A percentile compares a stretch with the other conserved stretches of the same genome.
These are phyloP conservation scores for Sherardia arvensis DNA, from an alignment of 257 asterid species.

Conservation along the genomic window DNA sequence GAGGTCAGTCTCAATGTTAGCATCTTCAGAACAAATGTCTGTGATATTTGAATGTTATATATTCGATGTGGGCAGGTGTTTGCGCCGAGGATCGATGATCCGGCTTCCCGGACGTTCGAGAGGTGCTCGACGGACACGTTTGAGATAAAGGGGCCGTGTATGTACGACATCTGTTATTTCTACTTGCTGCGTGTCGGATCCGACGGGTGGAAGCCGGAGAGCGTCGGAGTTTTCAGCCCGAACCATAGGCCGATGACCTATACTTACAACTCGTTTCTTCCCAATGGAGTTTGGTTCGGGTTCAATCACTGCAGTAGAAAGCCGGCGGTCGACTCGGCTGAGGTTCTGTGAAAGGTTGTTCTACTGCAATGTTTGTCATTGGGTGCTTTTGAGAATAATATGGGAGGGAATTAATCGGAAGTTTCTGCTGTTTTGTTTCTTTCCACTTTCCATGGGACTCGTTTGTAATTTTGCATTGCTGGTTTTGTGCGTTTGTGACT, in stretches of 20 bases:
- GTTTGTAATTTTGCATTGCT: background rate
- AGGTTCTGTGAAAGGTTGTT: background rate
- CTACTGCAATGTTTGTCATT: background rate
- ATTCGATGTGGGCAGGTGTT: slow-evolving; percentile 21
- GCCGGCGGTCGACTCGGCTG: background rate
- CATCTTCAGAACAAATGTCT: background rate
- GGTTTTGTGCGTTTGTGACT: background rate
- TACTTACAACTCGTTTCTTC: slow-evolving; percentile 18
- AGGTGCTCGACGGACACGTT: slow-evolving; percentile 34
- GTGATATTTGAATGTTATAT: too few species aligned
- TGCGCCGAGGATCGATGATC: slow-evolving; percentile 29
- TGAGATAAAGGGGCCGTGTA: slow-evolving; percentile 23
- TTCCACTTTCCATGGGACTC: background rate
- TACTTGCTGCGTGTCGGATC: slow-evolving; percentile 32
- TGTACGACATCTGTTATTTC: slow-evolving; percentile 24
- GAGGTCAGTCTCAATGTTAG: slow-evolving; percentile 15
- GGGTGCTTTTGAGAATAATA: background rate
- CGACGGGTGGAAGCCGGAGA: slow-evolving; percentile 42
- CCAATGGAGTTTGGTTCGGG: slow-evolving; percentile 30
- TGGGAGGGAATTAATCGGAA: background rate
- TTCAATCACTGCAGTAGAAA: slow-evolving; percentile 16
- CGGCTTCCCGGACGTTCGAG: slow-evolving; percentile 22
- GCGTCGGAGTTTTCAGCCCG: slow-evolving; percentile 23
- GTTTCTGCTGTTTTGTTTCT: background rate
- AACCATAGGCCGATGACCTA: slow-evolving; percentile 15